Evolutionary conservation across 176 grass and related monocot genomes (phyloP).

Genomic region (Microstegium vimineum): DNA sequence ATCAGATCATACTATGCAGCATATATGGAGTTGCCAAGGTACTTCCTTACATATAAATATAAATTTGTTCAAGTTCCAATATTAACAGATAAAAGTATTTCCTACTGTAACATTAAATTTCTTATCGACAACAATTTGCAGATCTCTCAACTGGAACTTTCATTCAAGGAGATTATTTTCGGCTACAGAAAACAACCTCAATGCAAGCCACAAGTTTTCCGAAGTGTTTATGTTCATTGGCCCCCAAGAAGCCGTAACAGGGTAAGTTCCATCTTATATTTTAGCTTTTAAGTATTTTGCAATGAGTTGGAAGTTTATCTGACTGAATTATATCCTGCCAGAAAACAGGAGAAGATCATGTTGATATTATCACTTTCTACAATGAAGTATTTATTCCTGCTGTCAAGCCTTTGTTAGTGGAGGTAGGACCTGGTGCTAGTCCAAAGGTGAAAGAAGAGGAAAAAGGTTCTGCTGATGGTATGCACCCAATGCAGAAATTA

Average conservation of each 20-base stretch:
- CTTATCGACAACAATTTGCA: constrained; percentile 27
- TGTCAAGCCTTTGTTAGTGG: constrained; percentile 83
- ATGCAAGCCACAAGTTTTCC: constrained; percentile 97
- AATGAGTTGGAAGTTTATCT: not conserved
- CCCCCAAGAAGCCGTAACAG: constrained; percentile 63
- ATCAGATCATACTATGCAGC: constrained; percentile 93
- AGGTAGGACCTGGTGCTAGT: constrained; percentile 56
- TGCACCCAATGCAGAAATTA: constrained; percentile 6
- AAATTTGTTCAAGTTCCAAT: not conserved
- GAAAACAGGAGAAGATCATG: constrained; percentile 85
- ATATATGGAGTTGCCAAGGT: constrained; percentile 98
- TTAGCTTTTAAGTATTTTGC: not conserved
- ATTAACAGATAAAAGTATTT: not conserved
- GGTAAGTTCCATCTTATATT: constrained; percentile 53
- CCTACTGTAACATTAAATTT: not conserved
- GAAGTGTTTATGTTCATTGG: constrained; percentile 87
- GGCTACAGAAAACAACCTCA: constrained; percentile 96
- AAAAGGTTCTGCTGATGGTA: constrained; percentile 65
- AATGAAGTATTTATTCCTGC: constrained; percentile 93
- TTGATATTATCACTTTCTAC: constrained; percentile 98
- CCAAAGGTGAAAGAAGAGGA: constrained; percentile 60
- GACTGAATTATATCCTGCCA: constrained; percentile 29
- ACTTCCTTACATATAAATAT: not conserved
- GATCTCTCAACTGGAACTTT: constrained; percentile 81
- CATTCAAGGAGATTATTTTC: constrained; percentile 98